Percentiles rank a stretch among this genome's conserved stretches.
Conservation (phyloP, 441 rosid genomes). For the Eutrema salsugineum region DNA sequence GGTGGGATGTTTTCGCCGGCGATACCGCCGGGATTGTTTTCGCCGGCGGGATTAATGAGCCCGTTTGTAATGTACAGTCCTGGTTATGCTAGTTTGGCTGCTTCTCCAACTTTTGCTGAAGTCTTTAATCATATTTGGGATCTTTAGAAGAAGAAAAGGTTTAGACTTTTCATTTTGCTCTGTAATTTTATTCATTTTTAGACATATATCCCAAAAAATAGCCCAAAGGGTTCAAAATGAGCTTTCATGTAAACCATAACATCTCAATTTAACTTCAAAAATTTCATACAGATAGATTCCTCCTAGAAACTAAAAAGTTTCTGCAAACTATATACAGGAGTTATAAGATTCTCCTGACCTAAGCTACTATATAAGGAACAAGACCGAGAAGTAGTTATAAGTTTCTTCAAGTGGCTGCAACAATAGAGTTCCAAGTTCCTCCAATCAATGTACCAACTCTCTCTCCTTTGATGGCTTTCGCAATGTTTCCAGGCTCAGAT, state of each 20-base stretch:
- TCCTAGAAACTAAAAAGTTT: background rate
- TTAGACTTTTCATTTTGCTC: background rate
- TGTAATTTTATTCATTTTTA: conserved; percentile 25
- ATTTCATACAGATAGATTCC: conserved; percentile 10
- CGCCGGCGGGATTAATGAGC: conserved; percentile 34
- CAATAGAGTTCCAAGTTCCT: conserved; percentile 44
- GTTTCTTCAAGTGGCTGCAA: conserved; percentile 32
- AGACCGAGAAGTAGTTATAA: background rate
- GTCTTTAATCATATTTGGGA: conserved; percentile 47
- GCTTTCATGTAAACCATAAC: conserved; percentile 11
- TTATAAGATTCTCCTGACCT: background rate
- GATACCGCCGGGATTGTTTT: conserved; percentile 13
- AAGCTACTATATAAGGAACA: background rate
- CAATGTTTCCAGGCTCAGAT: conserved; percentile 70
- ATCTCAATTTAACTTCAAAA: conserved; percentile 23
- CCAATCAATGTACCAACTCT: conserved; percentile 84
- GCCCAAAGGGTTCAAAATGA: conserved; percentile 19
- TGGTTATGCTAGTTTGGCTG: conserved; percentile 27
- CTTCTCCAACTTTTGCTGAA: conserved; percentile 58
- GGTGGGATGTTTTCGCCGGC: conserved; percentile 18
- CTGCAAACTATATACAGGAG: conserved; percentile 20
- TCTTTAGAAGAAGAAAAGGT: background rate
- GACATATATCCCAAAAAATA: background rate
- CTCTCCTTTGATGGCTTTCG: conserved; percentile 84
- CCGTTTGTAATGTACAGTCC: conserved; percentile 46